Conservation (phyloP, 768 basidiomycete genomes). For the Hypholoma fasciculare region DNA sequence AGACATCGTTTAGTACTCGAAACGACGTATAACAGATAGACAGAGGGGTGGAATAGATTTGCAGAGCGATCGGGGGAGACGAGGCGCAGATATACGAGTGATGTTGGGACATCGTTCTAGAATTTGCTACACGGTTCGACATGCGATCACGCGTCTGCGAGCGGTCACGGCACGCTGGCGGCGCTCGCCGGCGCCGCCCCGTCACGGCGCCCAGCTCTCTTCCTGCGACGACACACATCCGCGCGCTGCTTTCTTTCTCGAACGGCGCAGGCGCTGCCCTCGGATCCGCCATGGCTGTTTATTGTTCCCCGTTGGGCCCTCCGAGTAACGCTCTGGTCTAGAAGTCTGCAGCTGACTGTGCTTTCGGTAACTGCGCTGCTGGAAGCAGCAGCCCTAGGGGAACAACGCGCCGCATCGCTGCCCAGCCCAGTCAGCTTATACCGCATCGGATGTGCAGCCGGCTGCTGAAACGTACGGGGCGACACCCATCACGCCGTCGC, state of each 20-base stretch:
- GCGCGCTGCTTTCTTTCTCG: neutral
- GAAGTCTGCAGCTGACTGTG: no score
- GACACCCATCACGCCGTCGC: no score
- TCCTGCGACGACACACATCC: no score
- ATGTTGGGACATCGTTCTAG: constrained; percentile 26
- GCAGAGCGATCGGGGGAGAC: neutral
- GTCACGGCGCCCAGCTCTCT: no score
- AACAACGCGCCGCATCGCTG: no score
- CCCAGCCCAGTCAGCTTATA: no score
- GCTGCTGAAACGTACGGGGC: no score
- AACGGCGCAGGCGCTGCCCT: neutral
- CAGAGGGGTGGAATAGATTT: constrained; percentile 7
- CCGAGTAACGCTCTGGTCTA: neutral
- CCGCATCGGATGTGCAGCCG: no score
- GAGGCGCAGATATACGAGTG: constrained; percentile 15
- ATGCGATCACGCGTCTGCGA: constrained; percentile 18
- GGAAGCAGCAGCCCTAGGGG: no score
- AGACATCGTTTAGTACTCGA: constrained; percentile 30
- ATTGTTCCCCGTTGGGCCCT: neutral
- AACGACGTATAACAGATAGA: constrained; percentile 2
- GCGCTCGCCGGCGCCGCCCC: neutral
- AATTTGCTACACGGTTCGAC: constrained; percentile 28
- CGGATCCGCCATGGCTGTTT: neutral
- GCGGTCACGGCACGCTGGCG: constrained; percentile 13
- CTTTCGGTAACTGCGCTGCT: no score